These are phyloP conservation scores for Melastoma malabathricum DNA, from an alignment of 345 rosid species.

Conservation along the genomic window DNA sequence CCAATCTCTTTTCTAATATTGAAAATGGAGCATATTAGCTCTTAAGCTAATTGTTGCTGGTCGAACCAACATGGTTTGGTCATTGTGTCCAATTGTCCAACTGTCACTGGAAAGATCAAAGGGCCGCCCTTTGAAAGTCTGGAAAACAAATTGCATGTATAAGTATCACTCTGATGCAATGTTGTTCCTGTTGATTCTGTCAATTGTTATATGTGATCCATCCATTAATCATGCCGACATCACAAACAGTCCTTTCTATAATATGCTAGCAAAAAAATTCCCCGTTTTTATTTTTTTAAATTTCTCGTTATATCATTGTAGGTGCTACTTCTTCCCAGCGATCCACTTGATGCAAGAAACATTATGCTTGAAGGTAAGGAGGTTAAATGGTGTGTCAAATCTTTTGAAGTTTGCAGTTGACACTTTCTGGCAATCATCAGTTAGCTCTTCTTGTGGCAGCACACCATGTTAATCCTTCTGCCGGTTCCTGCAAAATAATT, in stretches of 20 bases:
- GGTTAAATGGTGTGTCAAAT: constrained; percentile 26
- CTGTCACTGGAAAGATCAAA: no score
- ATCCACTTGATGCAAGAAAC: constrained; percentile 94
- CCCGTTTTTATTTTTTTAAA: neutral
- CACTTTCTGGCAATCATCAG: neutral
- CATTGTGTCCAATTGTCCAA: no score
- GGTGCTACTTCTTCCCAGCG: constrained; percentile 71
- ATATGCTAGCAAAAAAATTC: neutral
- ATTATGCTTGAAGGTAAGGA: constrained; percentile 99
- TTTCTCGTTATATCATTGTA: constrained; percentile 12
- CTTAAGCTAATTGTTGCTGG: no score
- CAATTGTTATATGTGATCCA: no score
- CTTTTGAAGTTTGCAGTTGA: neutral
- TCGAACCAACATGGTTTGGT: no score
- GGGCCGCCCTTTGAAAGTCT: no score
- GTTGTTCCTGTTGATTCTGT: no score
- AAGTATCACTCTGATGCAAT: no score
- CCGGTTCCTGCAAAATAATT: neutral
- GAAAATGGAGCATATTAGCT: no score
- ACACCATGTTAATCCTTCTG: neutral
- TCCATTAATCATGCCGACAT: no score
- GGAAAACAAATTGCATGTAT: no score
- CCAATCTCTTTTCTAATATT: no score
- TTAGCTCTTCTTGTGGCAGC: neutral
- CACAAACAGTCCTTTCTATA: neutral